Percentiles rank a stretch among this genome's conserved stretches.
phyloP scores from a whole-genome alignment of 306 rosid genomes.

The Cicer cuneatum region DNA sequence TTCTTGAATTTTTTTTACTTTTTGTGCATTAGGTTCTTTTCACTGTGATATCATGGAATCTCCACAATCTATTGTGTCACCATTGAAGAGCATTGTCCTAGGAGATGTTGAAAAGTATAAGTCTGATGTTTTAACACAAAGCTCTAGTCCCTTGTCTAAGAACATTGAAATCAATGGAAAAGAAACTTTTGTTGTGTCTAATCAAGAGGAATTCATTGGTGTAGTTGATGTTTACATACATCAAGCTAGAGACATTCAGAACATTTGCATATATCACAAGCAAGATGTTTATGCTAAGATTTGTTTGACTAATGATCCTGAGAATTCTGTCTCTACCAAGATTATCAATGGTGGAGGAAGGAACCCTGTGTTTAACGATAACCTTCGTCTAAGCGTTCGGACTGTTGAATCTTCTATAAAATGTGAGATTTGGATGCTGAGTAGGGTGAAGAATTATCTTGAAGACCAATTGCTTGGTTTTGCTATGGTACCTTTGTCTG shows the following conservation, averaged over 20 bases:
- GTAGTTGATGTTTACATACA: slow-evolving; percentile 76
- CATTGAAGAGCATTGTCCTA: slow-evolving; percentile 57
- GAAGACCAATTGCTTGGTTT: slow-evolving; percentile 96
- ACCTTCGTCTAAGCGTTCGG: slow-evolving; percentile 62
- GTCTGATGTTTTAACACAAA: slow-evolving; percentile 30
- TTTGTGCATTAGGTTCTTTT: slow-evolving; percentile 50
- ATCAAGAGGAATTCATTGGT: slow-evolving; percentile 60
- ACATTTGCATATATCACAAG: slow-evolving; percentile 96
- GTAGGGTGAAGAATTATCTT: slow-evolving; percentile 96
- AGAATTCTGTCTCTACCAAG: slow-evolving; percentile 66
- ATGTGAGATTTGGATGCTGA: slow-evolving; percentile 97
- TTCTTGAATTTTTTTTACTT: slow-evolving; percentile 11
- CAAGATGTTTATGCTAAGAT: slow-evolving; percentile 98
- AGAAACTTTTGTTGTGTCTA: slow-evolving; percentile 40
- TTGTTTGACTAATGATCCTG: slow-evolving; percentile 73
- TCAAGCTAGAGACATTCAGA: slow-evolving; percentile 89
- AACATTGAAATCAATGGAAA: slow-evolving; percentile 59
- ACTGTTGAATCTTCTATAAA: slow-evolving; percentile 68
- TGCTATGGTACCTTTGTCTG: slow-evolving; percentile 84
- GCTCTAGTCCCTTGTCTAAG: slow-evolving; percentile 50
- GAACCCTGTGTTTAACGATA: slow-evolving; percentile 88
- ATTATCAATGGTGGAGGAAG: slow-evolving; percentile 94
- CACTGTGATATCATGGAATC: slow-evolving; percentile 72
- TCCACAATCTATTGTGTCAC: slow-evolving; percentile 89
- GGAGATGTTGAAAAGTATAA: slow-evolving; percentile 58